phyloP scores from a whole-genome alignment of 2,329 filamentous ascomycete species.

The Chrysoporthe puriensis region DNA sequence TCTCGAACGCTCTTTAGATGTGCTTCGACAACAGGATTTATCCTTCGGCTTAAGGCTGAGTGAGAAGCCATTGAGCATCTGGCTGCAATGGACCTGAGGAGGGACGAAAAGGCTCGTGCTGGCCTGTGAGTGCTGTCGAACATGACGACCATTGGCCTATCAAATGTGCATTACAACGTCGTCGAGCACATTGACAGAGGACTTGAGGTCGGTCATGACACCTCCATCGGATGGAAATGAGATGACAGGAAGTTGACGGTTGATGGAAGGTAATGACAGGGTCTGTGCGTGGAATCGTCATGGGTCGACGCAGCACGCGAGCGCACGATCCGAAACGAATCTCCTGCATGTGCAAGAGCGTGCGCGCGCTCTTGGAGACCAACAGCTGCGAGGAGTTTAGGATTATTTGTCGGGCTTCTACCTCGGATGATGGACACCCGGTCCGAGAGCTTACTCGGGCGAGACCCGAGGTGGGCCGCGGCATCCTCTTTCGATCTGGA shows the following conservation, averaged over 20 bases:
- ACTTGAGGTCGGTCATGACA: not conserved
- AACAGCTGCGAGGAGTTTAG: not conserved
- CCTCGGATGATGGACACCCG: not conserved
- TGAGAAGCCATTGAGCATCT: not conserved
- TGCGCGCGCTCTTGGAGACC: not conserved
- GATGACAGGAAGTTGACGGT: not conserved
- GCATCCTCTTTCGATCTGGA: not conserved
- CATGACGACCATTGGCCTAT: not conserved
- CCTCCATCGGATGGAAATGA: not conserved
- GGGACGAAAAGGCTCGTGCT: not conserved
- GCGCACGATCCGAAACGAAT: not conserved
- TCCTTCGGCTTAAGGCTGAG: not conserved
- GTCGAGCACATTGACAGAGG: not conserved
- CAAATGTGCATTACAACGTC: not conserved
- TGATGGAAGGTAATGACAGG: not conserved
- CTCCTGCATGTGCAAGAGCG: not conserved
- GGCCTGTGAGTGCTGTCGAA: not conserved
- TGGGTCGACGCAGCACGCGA: not conserved
- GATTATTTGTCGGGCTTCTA: not conserved
- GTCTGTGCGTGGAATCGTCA: not conserved
- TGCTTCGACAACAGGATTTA: not conserved
- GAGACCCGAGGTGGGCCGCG: not conserved
- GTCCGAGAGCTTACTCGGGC: not conserved
- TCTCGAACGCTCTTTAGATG: not conserved
- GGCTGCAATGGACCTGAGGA: not conserved